phyloP scores from a whole-genome alignment of 345 rosid genomes.

The Corymbia maculata region DNA sequence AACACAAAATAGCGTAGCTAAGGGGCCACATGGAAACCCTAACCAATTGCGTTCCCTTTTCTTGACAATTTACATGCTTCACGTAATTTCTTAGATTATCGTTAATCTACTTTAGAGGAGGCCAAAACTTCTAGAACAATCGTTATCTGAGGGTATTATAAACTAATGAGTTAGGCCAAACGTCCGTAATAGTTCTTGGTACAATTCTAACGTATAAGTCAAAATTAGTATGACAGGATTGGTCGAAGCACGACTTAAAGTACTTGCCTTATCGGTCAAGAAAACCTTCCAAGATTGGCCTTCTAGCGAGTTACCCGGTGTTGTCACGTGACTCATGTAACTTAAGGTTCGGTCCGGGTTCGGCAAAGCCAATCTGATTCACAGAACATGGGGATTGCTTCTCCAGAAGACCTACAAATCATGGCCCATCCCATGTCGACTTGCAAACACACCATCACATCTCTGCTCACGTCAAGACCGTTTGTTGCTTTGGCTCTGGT shows the following conservation, averaged over 20 bases:
- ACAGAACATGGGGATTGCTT: neutral
- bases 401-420: neutral
- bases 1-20: neutral
- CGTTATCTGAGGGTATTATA: neutral
- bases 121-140: neutral
- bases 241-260: neutral
- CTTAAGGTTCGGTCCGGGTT: neutral
- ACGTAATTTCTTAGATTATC: neutral
- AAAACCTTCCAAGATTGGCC: neutral
- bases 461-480: neutral
- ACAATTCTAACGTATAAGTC: neutral
- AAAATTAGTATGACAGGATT: neutral
- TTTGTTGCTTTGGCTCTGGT: neutral
- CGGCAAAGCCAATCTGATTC: neutral
- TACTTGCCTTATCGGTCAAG: neutral
- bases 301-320: neutral
- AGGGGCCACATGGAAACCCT: neutral
- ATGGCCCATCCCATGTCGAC: neutral
- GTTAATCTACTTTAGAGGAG: neutral
- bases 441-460: neutral
- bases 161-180: neutral
- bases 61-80: neutral
- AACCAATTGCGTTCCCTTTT: neutral
- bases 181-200: neutral
- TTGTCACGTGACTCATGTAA: neutral